These are phyloP conservation scores for Daldinia decipiens DNA, from an alignment of 495 filamentous ascomycete genomes.

Conservation along the genomic window DNA sequence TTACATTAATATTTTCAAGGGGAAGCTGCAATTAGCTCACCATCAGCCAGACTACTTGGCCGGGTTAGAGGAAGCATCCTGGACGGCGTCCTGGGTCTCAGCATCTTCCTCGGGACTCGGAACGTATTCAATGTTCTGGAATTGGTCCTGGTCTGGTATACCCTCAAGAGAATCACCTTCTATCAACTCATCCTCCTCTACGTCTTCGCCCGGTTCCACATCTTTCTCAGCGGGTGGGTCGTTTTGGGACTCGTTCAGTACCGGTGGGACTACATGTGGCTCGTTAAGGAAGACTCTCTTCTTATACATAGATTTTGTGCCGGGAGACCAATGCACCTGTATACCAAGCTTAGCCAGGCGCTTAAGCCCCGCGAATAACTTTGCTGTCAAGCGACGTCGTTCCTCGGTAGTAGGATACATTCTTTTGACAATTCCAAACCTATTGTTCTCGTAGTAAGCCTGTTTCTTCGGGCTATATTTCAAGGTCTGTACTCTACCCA, in stretches of 20 bases:
- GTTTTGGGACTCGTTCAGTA: background rate
- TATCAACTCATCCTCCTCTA: background rate
- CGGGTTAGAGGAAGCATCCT: background rate
- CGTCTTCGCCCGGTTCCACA: background rate
- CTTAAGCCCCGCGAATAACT: slow-evolving; percentile 7
- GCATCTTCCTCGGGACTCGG: background rate
- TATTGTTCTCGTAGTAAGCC: slow-evolving; percentile 10
- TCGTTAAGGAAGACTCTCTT: slow-evolving; percentile 4
- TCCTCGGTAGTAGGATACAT: slow-evolving; percentile 20
- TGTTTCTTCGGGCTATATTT: slow-evolving; percentile 4
- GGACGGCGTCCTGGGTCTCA: background rate
- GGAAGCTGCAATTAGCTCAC: no score
- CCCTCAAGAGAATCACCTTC: background rate
- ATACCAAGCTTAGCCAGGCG: slow-evolving; percentile 18
- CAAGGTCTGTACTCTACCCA: slow-evolving; percentile 13
- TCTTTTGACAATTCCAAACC: background rate
- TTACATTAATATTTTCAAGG: no score
- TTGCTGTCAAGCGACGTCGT: slow-evolving; percentile 9
- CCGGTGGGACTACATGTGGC: background rate
- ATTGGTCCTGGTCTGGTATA: background rate
- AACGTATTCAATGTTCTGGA: background rate
- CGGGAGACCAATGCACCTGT: background rate
- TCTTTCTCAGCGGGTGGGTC: background rate
- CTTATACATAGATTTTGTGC: no score
- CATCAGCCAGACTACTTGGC: background rate